phyloP scores from a whole-genome alignment of 1,139 yeast genomes.

The Kodamaea anthophila region DNA sequence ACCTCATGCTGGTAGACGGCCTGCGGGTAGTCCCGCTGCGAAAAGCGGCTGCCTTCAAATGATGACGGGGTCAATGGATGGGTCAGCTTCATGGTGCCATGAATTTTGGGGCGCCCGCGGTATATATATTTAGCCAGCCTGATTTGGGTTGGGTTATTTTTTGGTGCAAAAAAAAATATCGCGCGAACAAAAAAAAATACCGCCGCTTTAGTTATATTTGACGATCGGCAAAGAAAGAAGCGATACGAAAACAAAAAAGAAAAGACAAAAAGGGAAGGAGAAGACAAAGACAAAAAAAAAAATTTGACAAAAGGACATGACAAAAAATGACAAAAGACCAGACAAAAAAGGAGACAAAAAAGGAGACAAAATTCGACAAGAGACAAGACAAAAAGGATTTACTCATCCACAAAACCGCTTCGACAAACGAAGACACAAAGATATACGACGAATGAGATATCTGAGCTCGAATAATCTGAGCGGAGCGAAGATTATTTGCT shows the following conservation, averaged over 20 bases:
- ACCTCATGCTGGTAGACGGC: constrained; percentile 47
- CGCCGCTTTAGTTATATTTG: constrained; percentile 4
- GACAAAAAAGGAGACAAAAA: neutral
- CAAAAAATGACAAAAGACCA: no score
- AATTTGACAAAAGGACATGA: no score
- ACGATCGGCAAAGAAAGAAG: constrained; percentile 2
- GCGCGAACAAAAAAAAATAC: constrained; percentile 2
- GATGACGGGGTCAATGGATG: constrained; percentile 2
- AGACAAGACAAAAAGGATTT: neutral
- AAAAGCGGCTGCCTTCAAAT: constrained; percentile 11
- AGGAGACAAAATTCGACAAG: neutral
- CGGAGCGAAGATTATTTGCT: no score
- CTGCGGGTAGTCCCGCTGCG: constrained; percentile 41
- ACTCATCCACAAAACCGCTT: no score
- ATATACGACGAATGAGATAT: no score
- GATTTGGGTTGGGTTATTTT: constrained; percentile 1
- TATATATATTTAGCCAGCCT: constrained; percentile 2
- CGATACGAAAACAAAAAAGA: neutral
- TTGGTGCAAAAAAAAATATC: constrained; percentile 1
- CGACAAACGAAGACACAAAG: no score
- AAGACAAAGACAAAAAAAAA: no score
- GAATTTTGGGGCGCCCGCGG: no score
- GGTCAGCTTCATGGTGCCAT: constrained; percentile 1
- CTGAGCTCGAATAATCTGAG: no score
- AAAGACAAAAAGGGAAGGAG: no score